phyloP scores from a whole-genome alignment of 805 yeast genomes.

The Nakazawaea laoshanensis region DNA sequence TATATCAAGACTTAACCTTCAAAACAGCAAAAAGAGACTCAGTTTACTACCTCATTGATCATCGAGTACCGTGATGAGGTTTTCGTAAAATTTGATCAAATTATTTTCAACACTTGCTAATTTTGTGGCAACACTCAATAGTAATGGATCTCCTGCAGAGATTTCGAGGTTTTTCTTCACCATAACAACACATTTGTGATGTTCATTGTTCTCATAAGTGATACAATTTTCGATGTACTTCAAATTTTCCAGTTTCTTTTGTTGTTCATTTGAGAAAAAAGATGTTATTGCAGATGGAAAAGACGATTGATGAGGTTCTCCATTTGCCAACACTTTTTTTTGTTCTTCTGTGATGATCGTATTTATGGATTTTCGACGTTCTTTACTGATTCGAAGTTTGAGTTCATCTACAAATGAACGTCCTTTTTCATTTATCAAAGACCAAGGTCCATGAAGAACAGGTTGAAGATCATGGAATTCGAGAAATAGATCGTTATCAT shows the following conservation, averaged over 20 bases:
- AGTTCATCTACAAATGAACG: constrained; percentile 51
- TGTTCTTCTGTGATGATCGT: constrained; percentile 32
- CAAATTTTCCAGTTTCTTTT: constrained; percentile 13
- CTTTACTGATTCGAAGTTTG: constrained; percentile 42
- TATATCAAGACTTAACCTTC: constrained; percentile 21
- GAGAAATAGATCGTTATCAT: constrained; percentile 54
- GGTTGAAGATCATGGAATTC: constrained; percentile 45
- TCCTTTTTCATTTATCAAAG: constrained; percentile 36
- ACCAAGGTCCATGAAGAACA: constrained; percentile 58
- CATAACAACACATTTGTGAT: constrained; percentile 41
- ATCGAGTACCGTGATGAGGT: constrained; percentile 10
- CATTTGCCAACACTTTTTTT: neutral
- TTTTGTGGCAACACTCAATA: constrained; percentile 55
- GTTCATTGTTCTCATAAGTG: constrained; percentile 39
- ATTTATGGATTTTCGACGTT: constrained; percentile 28
- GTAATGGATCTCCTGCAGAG: constrained; percentile 58
- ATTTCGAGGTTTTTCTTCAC: constrained; percentile 52
- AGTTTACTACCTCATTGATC: constrained; percentile 18
- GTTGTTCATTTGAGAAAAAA: constrained; percentile 25
- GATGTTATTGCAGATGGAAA: constrained; percentile 23
- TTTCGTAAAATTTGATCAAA: constrained; percentile 22
- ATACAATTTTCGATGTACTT: constrained; percentile 56
- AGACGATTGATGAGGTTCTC: constrained; percentile 15
- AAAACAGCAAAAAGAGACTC: constrained; percentile 17
- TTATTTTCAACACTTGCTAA: constrained; percentile 52